A percentile compares a stretch with the other conserved stretches of the same genome.
These are phyloP conservation scores for Acmispon strigosus DNA, from an alignment of 306 rosid genomes.

Conservation along the genomic window DNA sequence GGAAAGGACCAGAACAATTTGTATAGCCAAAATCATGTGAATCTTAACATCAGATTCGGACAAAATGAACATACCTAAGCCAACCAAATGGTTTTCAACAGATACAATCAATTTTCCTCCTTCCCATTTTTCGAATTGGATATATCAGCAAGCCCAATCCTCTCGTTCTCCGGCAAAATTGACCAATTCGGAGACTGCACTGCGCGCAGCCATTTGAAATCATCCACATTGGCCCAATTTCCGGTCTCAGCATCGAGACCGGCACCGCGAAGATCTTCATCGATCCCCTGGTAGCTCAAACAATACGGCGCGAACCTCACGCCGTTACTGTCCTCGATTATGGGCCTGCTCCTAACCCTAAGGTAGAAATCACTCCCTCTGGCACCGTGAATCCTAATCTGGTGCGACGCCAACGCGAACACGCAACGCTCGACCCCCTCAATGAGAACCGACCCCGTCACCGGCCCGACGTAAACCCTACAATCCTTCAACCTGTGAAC, in stretches of 20 bases:
- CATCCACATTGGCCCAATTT: constrained; percentile 88
- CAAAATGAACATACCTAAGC: not conserved
- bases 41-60: not conserved
- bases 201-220: constrained; percentile 70
- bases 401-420: constrained; percentile 73
- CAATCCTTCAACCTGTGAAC: constrained; percentile 63
- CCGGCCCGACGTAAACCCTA: constrained; percentile 59
- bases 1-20: not conserved
- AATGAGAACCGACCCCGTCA: constrained; percentile 56
- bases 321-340: constrained; percentile 49
- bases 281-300: constrained; percentile 62
- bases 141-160: constrained; percentile 39
- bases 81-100: not conserved
- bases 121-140: constrained; percentile 5
- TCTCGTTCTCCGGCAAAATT: constrained; percentile 60
- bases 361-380: constrained; percentile 57
- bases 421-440: constrained; percentile 66
- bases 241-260: constrained; percentile 57
- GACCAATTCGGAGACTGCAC: constrained; percentile 89
- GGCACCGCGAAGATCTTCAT: constrained; percentile 57
- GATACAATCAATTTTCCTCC: constrained; percentile 26
- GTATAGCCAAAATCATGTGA: not conserved
- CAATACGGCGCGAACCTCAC: constrained; percentile 76
- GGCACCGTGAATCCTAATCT: constrained; percentile 79
- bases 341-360: constrained; percentile 89